Base-by-base conservation (phyloP, 495 filamentous ascomycete genomes). In the Penicillium manginii region DNA sequence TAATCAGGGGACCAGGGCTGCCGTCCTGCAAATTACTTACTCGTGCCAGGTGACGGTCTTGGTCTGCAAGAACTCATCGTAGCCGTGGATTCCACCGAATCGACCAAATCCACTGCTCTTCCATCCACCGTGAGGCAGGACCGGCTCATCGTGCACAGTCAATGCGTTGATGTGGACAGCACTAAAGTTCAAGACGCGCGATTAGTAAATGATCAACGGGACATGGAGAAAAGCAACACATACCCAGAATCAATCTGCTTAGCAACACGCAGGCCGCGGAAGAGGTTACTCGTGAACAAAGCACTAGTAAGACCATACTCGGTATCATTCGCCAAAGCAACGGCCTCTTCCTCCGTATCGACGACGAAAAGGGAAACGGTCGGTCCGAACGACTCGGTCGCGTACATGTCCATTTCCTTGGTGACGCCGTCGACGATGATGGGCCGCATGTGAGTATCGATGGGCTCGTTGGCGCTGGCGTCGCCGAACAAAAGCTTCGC, bases 101-200 rank as follows among this genome's bases (percentile, higher is more conserved):
- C 85, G 74, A n/a, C 92, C 93, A 69, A 84, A 93, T 10, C 93
- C 93, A 63, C 88, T 92, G 52, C 83, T 83, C 83, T 97, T 97
- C 65, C 84, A 85, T 29, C 92, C 93, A 22, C 93, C 92, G 73
- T 96, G 91, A 5, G 92, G 91, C 55, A 96, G 67, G 18, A 77
- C 77, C 12, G 84, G 72, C 74, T 96, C 92, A 59, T 97, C 93
- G 66, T 96, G 91, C 1, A 96, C 81, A 3, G 86, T 91, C 84
- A 92, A 86, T 33, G 77, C 81, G 70, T 97, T 97, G 67, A 96
- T 93, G 69, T 96, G 92, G 26, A 97, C 89, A 22, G 88, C 88
- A n/a, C 75, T 78, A 39, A 43, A 21, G 7, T 46, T 29, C 26
- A 29, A 29, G 26, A 29, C 26, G 26, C 6, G 26, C 50, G n/a